Percentiles rank a stretch among this genome's conserved stretches.
These are phyloP conservation scores for Trichoderma guizhouense DNA, from an alignment of 2,329 filamentous ascomycete species.

Conservation along the genomic window DNA sequence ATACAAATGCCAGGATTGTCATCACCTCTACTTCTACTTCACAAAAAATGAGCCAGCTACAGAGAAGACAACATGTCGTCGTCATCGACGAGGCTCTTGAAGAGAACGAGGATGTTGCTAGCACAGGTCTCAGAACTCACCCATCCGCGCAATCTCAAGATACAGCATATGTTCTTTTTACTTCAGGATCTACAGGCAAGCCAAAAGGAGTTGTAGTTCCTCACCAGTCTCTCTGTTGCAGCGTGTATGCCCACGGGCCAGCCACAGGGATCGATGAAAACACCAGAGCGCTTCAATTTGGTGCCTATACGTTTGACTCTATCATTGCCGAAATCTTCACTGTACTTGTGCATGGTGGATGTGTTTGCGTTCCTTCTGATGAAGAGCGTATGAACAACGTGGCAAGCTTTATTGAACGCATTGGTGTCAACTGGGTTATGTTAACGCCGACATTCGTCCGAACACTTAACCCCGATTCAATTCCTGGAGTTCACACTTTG, in stretches of 20 bases:
- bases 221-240: neutral
- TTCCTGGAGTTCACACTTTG: neutral
- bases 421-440: neutral
- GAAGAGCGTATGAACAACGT: neutral
- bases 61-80: neutral
- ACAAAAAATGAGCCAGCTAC: neutral
- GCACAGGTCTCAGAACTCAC: neutral
- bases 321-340: neutral
- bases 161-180: neutral
- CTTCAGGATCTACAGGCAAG: neutral
- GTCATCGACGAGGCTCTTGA: neutral
- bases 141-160: neutral
- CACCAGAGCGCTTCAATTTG: neutral
- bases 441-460: neutral
- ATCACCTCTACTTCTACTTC: neutral
- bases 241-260: neutral
- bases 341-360: neutral
- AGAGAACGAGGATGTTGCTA: neutral
- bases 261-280: neutral
- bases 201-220: neutral
- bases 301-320: neutral
- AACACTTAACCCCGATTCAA: neutral
- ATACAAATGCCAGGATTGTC: neutral
- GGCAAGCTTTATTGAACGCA: neutral
- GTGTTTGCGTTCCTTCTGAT: neutral